Evolutionary conservation across 2,329 filamentous ascomycete genomes (phyloP).

Genomic region (Bipolaris sorokiniana): DNA sequence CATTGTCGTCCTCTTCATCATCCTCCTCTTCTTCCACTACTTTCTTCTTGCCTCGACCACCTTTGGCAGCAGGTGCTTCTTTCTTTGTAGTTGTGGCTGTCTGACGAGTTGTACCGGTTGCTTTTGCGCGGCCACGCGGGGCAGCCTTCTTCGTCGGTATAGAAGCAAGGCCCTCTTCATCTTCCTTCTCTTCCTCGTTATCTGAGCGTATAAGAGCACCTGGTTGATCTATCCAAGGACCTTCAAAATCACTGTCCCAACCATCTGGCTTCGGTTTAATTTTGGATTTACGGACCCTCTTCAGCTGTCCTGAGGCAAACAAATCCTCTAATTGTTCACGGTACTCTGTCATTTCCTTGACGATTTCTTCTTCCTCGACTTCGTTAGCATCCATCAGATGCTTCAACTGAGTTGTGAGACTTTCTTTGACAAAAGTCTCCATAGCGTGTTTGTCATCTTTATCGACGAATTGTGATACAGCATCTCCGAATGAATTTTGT

Average conservation of each 20-base stretch:
- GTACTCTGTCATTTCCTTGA: slow-evolving; percentile 75
- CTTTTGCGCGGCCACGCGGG: slow-evolving; percentile 55
- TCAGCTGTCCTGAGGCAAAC: slow-evolving; percentile 70
- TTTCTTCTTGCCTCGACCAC: slow-evolving; percentile 50
- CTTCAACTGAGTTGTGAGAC: slow-evolving; percentile 52
- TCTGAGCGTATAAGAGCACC: slow-evolving; percentile 65
- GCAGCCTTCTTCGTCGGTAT: slow-evolving; percentile 48
- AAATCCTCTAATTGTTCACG: slow-evolving; percentile 72
- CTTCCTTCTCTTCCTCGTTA: slow-evolving; percentile 56
- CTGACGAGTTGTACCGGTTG: slow-evolving; percentile 47
- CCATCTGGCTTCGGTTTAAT: slow-evolving; percentile 76
- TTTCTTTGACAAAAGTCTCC: slow-evolving; percentile 57
- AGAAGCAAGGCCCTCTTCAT: slow-evolving; percentile 40
- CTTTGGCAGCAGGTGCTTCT: slow-evolving; percentile 42
- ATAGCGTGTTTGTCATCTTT: slow-evolving; percentile 96
- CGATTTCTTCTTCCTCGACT: slow-evolving; percentile 71
- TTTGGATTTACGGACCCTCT: slow-evolving; percentile 60
- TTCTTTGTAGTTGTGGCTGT: slow-evolving; percentile 40
- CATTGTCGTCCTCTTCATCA: slow-evolving; percentile 49
- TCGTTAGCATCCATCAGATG: slow-evolving; percentile 61
- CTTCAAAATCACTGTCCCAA: slow-evolving; percentile 92
- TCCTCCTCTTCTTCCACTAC: slow-evolving; percentile 53
- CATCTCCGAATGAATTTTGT: slow-evolving; percentile 90
- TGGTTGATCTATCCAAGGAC: slow-evolving; percentile 81
- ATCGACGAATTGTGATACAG: slow-evolving; percentile 88